Conservation (phyloP, 805 yeast species). For the Cyberlindnera petersonii region DNA sequence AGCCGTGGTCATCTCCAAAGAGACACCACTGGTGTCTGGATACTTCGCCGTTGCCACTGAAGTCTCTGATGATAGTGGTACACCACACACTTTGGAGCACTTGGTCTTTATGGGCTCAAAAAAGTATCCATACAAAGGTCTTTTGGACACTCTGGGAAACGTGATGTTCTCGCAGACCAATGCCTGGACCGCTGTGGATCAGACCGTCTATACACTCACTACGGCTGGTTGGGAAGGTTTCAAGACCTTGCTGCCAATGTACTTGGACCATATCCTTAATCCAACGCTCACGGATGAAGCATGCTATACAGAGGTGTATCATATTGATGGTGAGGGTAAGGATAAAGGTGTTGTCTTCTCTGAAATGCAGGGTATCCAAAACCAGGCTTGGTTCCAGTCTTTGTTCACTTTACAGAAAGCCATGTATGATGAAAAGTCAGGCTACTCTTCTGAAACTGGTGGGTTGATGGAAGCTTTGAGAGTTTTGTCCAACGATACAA, state of each 20-base stretch:
- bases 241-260: constrained; percentile 75
- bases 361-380: constrained; percentile 94
- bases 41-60: constrained; percentile 95
- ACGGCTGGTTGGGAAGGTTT: constrained; percentile 98
- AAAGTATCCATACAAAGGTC: constrained; percentile 86
- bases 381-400: constrained; percentile 65
- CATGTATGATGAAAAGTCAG: constrained; percentile 56
- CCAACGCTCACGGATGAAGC: constrained; percentile 90
- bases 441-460: constrained; percentile 92
- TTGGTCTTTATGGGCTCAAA: constrained; percentile 91
- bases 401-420: constrained; percentile 57
- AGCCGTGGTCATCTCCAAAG: constrained; percentile 67
- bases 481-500: constrained; percentile 64
- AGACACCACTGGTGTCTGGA: constrained; percentile 89
- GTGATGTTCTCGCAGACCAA: constrained; percentile 81
- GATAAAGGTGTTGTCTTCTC: constrained; percentile 97
- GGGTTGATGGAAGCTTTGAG: constrained; percentile 80
- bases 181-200: constrained; percentile 97
- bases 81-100: constrained; percentile 95
- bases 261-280: constrained; percentile 77
- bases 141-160: constrained; percentile 82
- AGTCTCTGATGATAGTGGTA: constrained; percentile 79
- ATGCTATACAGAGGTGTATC: constrained; percentile 91
- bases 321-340: constrained; percentile 82
- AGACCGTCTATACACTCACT: constrained; percentile 85